A percentile compares a stretch with the other conserved stretches of the same genome.
These are phyloP conservation scores for Beauveria pseudobassiana DNA, from an alignment of 2,329 filamentous ascomycete genomes.

Conservation along the genomic window DNA sequence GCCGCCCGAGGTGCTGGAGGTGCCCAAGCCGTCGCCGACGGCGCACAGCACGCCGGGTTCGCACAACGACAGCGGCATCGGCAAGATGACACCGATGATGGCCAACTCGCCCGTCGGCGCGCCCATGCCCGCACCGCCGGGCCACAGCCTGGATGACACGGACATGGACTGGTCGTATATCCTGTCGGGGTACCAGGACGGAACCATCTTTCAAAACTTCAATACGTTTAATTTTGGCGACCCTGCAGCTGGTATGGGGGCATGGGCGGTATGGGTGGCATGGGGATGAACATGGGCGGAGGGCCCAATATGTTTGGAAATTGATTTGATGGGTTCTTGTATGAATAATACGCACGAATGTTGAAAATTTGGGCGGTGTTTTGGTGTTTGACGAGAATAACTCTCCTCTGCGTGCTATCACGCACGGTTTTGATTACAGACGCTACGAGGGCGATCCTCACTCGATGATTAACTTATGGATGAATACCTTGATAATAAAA, in stretches of 20 bases:
- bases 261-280: slow-evolving; percentile 19
- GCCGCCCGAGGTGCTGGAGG: not conserved
- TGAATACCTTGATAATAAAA: not conserved
- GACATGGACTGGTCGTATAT: slow-evolving; percentile 45
- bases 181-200: slow-evolving; percentile 34
- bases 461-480: not conserved
- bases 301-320: slow-evolving; percentile 22
- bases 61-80: slow-evolving; percentile 8
- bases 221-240: slow-evolving; percentile 18
- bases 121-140: not conserved
- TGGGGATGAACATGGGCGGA: slow-evolving; percentile 15
- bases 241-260: slow-evolving; percentile 14
- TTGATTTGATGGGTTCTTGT: slow-evolving; percentile 8
- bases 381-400: slow-evolving; percentile 10
- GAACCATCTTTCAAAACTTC: slow-evolving; percentile 24
- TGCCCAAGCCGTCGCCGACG: not conserved
- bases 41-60: slow-evolving; percentile 15
- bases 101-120: not conserved
- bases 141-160: slow-evolving; percentile 21
- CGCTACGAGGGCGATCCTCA: slow-evolving; percentile 2
- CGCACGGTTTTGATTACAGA: not conserved
- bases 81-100: slow-evolving; percentile 2
- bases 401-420: not conserved
- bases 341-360: not conserved
- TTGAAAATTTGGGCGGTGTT: not conserved